A percentile compares a stretch with the other conserved stretches of the same genome.
Evolutionary conservation across 2,329 filamentous ascomycete species (phyloP).

Genomic region (Pestalotiopsis sp.): DNA sequence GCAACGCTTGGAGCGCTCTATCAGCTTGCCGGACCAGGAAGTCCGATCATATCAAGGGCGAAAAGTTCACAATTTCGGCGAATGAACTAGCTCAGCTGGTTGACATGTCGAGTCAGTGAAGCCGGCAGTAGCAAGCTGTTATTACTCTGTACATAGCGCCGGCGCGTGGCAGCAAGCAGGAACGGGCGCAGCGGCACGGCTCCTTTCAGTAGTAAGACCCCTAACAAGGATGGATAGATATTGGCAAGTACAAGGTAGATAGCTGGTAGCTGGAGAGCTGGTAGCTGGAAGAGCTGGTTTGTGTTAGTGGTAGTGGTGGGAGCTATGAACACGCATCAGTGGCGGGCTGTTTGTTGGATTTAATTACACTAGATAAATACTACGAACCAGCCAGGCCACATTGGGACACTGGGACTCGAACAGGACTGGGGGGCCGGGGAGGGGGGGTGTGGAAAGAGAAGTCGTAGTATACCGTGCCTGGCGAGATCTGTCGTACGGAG

Average conservation of each 20-base stretch:
- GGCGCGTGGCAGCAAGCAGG: background rate
- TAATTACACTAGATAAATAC: no score
- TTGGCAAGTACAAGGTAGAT: background rate
- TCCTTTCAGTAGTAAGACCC: background rate
- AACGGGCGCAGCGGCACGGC: background rate
- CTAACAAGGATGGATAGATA: background rate
- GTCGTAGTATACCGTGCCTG: background rate
- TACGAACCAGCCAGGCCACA: background rate
- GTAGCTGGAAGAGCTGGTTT: no score
- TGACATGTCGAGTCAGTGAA: background rate
- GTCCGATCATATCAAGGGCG: background rate
- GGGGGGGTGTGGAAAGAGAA: background rate
- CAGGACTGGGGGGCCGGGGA: background rate
- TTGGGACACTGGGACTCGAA: background rate
- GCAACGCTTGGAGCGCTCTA: background rate
- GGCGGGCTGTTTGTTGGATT: no score
- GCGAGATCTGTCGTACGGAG: background rate
- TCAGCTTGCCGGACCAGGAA: background rate
- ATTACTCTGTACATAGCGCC: background rate
- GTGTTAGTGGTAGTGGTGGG: no score
- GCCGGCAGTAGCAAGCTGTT: background rate
- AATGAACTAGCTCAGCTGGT: background rate
- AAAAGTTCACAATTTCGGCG: background rate
- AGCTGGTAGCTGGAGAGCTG: background rate
- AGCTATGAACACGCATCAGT: no score